phyloP scores from a whole-genome alignment of 345 rosid species.

The Gossypium sturtianum region DNA sequence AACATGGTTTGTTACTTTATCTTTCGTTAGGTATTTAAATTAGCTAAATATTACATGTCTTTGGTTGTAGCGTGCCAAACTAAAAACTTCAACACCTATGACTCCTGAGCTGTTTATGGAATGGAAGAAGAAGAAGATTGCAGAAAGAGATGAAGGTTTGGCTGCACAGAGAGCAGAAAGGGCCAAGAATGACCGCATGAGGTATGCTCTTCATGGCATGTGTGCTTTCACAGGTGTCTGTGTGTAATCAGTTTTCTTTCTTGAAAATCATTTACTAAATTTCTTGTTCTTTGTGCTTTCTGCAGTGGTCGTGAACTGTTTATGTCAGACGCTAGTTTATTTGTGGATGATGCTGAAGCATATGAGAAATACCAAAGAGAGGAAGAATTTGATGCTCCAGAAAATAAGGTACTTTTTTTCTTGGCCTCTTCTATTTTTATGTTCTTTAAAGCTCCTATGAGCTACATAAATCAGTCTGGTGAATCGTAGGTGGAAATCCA shows the following conservation, averaged over 20 bases:
- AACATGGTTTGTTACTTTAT: background rate
- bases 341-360: conserved; percentile 62
- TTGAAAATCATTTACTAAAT: conserved; percentile 10
- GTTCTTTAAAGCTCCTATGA: background rate
- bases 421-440: background rate
- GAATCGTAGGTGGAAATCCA: background rate
- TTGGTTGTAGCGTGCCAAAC: conserved; percentile 43
- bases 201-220: conserved; percentile 23
- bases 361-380: conserved; percentile 51
- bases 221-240: background rate
- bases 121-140: conserved; percentile 63
- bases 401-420: conserved; percentile 29
- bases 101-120: conserved; percentile 49
- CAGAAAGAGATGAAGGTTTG: conserved; percentile 51
- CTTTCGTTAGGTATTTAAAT: background rate
- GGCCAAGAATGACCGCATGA: conserved; percentile 62
- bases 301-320: conserved; percentile 63
- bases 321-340: conserved; percentile 45
- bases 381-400: conserved; percentile 33
- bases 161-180: conserved; percentile 51
- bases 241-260: background rate
- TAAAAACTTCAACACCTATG: conserved; percentile 44
- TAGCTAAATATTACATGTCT: conserved; percentile 7
- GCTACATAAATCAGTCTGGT: background rate
- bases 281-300: conserved; percentile 11